A percentile compares a stretch with the other conserved stretches of the same genome.
These are phyloP conservation scores for Eimeria praecox DNA, from an alignment of 169 alveolate species.

Conservation along the genomic window DNA sequence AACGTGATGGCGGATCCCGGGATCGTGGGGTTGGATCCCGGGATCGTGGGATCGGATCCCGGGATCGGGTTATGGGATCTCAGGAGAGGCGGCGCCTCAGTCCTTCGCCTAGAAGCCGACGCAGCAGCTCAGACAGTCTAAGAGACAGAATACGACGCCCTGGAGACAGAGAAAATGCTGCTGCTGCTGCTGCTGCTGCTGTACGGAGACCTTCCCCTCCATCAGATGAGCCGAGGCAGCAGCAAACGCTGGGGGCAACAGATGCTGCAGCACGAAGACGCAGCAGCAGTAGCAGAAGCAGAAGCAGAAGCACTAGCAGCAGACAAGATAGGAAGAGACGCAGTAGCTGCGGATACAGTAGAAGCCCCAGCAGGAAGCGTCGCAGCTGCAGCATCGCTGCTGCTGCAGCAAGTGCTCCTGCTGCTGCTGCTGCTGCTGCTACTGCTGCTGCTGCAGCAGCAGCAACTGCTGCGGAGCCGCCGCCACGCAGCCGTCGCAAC, in stretches of 20 bases:
- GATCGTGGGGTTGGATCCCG: not conserved
- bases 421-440: slow-evolving; percentile 12
- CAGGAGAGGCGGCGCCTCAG: not conserved
- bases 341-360: slow-evolving; percentile 62
- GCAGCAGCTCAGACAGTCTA: not conserved
- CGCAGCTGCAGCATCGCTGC: not conserved
- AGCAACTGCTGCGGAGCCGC: not conserved
- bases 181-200: slow-evolving; percentile 78
- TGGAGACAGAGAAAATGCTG: not conserved
- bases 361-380: slow-evolving; percentile 1
- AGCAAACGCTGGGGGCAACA: slow-evolving; percentile 89
- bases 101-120: not conserved
- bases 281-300: slow-evolving; percentile 33
- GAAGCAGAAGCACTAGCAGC: slow-evolving; percentile 53
- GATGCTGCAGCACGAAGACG: slow-evolving; percentile 79
- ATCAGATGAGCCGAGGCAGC: slow-evolving; percentile 87
- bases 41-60: slow-evolving; percentile 6
- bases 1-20: not conserved
- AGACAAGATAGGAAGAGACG: slow-evolving; percentile 15
- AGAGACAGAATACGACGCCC: not conserved
- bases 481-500: slow-evolving; percentile 88
- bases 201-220: slow-evolving; percentile 85
- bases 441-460: no score
- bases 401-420: not conserved
- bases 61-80: not conserved